These are phyloP conservation scores for Aspergillus mulundensis DNA, from an alignment of 495 filamentous ascomycete genomes.

Conservation along the genomic window DNA sequence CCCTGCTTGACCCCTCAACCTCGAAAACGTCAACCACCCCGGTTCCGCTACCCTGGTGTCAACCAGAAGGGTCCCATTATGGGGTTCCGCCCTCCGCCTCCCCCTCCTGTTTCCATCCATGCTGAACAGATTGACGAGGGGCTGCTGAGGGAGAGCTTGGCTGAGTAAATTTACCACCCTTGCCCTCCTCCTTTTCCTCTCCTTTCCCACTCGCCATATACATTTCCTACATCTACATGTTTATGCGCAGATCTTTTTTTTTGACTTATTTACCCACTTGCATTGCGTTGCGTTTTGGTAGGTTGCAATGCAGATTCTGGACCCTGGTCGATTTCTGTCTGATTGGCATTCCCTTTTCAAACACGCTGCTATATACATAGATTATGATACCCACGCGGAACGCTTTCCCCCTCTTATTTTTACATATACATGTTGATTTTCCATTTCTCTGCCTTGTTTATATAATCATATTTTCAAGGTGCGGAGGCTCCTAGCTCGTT, in stretches of 20 bases:
- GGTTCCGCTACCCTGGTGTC: conserved; percentile 42
- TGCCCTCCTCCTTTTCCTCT: not conserved
- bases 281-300: not conserved
- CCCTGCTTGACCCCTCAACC: conserved; percentile 5
- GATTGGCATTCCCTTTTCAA: not conserved
- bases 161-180: conserved; percentile 21
- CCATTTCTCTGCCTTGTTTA: not conserved
- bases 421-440: not conserved
- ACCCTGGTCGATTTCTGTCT: not conserved
- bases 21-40: conserved; percentile 13
- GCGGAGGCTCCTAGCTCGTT: no score
- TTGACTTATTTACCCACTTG: not conserved
- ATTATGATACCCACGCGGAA: conserved; percentile 17
- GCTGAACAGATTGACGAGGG: conserved; percentile 34
- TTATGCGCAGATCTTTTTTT: not conserved
- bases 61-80: conserved; percentile 48
- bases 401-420: conserved; percentile 5
- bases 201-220: not conserved
- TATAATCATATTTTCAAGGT: not conserved
- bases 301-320: not conserved
- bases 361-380: not conserved
- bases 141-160: conserved; percentile 39
- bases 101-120: conserved; percentile 30
- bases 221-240: not conserved
- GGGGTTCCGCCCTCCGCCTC: conserved; percentile 33